These are phyloP conservation scores for Coelastrella sp. DNA, from an alignment of 139 green algal genomes.

Conservation along the genomic window DNA sequence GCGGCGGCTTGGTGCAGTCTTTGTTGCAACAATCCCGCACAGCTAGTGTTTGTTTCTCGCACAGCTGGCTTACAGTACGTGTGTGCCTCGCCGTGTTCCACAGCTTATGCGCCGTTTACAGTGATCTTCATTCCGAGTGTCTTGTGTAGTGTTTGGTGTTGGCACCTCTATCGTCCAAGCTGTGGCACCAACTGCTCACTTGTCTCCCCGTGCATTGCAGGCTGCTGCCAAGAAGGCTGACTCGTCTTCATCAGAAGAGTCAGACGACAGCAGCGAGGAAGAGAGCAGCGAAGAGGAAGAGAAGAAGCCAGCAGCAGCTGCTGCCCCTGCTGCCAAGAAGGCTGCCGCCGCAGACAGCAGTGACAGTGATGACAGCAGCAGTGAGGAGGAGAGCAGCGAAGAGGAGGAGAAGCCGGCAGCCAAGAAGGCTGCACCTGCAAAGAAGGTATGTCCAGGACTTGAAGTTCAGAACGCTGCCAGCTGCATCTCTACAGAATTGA, in stretches of 20 bases:
- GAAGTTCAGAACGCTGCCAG: background rate
- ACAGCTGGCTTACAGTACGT: too few species aligned
- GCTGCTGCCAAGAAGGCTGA: background rate
- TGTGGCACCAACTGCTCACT: too few species aligned
- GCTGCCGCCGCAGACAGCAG: background rate
- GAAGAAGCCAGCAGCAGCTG: conserved; percentile 16
- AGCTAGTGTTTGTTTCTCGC: too few species aligned
- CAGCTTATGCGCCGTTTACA: too few species aligned
- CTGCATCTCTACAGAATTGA: background rate
- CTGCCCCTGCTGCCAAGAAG: conserved; percentile 5
- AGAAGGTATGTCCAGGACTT: background rate
- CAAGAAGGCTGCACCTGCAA: background rate
- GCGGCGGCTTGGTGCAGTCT: too few species aligned
- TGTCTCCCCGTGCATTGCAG: too few species aligned
- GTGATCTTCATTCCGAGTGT: too few species aligned
- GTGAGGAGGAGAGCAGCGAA: conserved; percentile 21
- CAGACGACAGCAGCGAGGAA: background rate
- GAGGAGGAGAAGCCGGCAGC: conserved; percentile 49
- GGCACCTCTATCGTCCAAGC: too few species aligned
- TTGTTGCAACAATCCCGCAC: too few species aligned
- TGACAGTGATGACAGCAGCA: conserved; percentile 1
- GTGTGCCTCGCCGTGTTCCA: too few species aligned
- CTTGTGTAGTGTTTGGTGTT: too few species aligned
- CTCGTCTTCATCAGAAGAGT: background rate
- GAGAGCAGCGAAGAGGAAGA: conserved; percentile 28